A percentile compares a stretch with the other conserved stretches of the same genome.
Evolutionary conservation across 1,139 yeast species (phyloP).

Genomic region (Suhomyces anneliseae): DNA sequence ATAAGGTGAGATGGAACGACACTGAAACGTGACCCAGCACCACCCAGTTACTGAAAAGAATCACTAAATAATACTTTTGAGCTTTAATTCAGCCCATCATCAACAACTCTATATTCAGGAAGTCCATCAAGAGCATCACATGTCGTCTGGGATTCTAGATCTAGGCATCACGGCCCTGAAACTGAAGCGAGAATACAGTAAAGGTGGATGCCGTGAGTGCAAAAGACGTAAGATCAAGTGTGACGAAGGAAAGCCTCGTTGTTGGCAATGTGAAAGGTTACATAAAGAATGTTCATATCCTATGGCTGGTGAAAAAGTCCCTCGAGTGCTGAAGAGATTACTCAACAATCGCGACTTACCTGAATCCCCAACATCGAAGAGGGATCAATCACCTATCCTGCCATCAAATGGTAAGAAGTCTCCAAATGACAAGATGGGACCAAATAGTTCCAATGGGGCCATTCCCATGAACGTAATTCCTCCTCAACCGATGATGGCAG

Average conservation of each 20-base stretch:
- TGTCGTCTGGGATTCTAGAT: slow-evolving; percentile 18
- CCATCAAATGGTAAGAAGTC: too few species aligned
- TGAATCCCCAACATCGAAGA: background rate
- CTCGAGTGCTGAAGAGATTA: slow-evolving; percentile 15
- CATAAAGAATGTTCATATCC: slow-evolving; percentile 25
- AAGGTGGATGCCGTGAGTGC: slow-evolving; percentile 30
- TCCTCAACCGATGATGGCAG: background rate
- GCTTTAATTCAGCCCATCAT: too few species aligned
- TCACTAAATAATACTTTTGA: background rate
- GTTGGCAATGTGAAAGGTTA: slow-evolving; percentile 28
- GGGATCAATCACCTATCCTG: background rate
- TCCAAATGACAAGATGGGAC: background rate
- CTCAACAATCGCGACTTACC: slow-evolving; percentile 1
- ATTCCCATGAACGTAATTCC: background rate
- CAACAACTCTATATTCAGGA: too few species aligned
- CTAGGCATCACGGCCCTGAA: slow-evolving; percentile 12
- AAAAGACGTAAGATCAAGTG: slow-evolving; percentile 30
- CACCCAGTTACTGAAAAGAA: background rate
- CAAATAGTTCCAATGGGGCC: background rate
- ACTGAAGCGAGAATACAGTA: slow-evolving; percentile 22
- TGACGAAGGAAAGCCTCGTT: slow-evolving; percentile 25
- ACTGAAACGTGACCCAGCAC: background rate
- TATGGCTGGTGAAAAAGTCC: slow-evolving; percentile 18
- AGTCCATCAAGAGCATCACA: background rate
- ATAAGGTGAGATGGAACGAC: background rate